Base-by-base conservation (phyloP, 352 stramenopile genomes). In the Phytophthora cryptogea region DNA sequence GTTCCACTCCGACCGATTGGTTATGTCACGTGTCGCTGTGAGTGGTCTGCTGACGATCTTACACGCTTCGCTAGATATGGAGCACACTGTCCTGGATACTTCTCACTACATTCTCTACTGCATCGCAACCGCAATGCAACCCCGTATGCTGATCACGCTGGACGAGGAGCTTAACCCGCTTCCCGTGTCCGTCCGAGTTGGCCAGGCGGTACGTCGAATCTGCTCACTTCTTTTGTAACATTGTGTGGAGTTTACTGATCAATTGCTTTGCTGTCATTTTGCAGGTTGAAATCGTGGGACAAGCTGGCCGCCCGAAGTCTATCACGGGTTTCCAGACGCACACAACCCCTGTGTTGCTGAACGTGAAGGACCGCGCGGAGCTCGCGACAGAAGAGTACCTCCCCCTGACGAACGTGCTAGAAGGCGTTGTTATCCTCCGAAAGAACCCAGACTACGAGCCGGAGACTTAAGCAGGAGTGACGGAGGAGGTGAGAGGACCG, bases 241-340 rank as follows among this genome's bases (percentile, higher is more conserved):
- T 27, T n/a, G 14, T 10, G 39, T 17, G 35, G 10, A 31, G 9
- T 40, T 59, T 59, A 36, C 68, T 71, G 16, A 70, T 48, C 39
- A 36, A 33, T 52, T 54, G 17, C 20, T 30, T 59, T 17, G 7
- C 32, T 54, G 40, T 8, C 26, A 8, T 40, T 27, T 14, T 65
- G 8, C 45, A 94, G 86, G 83, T 99, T 35, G 98, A 99, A 65
- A 99, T 98, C 49, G 98, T 99, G 32, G 98, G 97, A 6, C 97
- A 99, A 83, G 97, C 98, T 8, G 98, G 98, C 72, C 96, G 97
- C 32, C 97, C 97, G 11, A 99, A 99, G 83, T 98, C 96, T 44
- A 99, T 99, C 61, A 99, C 98, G 47, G 98, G 98, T 50, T 99
- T 99, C 78, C 98, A 99, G 72, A 99, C 97, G 40, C 98, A 99